Evolutionary conservation across 2,329 filamentous ascomycete genomes (phyloP).

Genomic region (Fusarium sp.): DNA sequence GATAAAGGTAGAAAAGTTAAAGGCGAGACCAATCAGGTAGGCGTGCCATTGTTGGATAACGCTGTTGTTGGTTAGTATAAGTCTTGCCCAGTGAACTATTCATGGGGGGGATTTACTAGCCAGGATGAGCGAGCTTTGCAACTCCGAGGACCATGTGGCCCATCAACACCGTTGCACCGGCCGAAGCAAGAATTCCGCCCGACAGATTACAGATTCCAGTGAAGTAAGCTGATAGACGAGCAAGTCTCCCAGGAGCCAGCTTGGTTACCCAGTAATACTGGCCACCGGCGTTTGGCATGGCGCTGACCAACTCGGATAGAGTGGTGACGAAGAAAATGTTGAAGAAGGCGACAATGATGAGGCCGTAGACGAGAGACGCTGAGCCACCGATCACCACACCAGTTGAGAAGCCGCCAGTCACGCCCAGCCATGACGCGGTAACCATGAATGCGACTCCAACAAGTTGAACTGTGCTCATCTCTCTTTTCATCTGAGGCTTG

Average conservation of each 20-base stretch:
- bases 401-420: not conserved
- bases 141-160: not conserved
- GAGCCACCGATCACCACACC: not conserved
- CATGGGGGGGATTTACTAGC: not conserved
- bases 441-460: not conserved
- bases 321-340: not conserved
- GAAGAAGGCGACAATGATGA: not conserved
- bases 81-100: not conserved
- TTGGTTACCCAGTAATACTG: not conserved
- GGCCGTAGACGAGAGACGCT: not conserved
- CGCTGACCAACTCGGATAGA: not conserved
- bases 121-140: not conserved
- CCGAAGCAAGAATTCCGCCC: not conserved
- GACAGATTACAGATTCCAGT: not conserved
- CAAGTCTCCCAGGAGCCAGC: not conserved
- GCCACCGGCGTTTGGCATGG: not conserved
- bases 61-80: not conserved
- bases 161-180: not conserved
- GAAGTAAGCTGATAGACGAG: not conserved
- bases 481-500: not conserved
- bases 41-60: not conserved
- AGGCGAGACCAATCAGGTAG: not conserved
- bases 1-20: not conserved
- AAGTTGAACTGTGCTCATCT: not conserved
- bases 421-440: not conserved